A percentile compares a stretch with the other conserved stretches of the same genome.
Conservation (phyloP, 225 moss, liverwort and hornwort genomes). For the Marchantia polymorpha region DNA sequence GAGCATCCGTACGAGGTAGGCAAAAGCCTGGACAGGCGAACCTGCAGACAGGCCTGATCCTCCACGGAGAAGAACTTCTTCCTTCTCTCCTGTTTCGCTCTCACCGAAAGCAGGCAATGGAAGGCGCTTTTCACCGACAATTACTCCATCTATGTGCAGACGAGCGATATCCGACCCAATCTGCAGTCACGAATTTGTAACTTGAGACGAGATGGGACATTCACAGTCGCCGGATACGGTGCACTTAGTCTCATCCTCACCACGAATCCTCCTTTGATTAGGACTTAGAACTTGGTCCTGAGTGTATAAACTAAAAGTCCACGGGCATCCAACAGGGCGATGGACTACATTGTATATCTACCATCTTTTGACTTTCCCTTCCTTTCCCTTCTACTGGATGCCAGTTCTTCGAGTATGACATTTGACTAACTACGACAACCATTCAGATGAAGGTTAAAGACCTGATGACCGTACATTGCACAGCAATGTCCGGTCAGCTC, state of each 20-base stretch:
- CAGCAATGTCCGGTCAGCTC: background rate
- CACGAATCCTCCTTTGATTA: background rate
- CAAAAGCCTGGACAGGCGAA: slow-evolving; percentile 61
- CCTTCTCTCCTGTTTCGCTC: slow-evolving; percentile 39
- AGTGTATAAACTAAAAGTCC: background rate
- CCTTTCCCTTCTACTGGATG: background rate
- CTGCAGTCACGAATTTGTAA: slow-evolving; percentile 32
- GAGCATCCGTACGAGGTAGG: slow-evolving; percentile 83
- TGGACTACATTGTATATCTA: no score
- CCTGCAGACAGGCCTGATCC: slow-evolving; percentile 51
- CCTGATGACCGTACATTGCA: background rate
- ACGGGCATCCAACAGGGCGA: no score
- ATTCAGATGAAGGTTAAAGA: background rate
- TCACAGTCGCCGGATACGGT: background rate
- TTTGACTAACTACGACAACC: background rate
- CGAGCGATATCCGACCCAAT: slow-evolving; percentile 69
- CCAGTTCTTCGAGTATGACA: background rate
- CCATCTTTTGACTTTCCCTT: background rate
- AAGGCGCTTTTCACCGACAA: slow-evolving; percentile 70
- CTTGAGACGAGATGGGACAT: background rate
- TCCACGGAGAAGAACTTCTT: slow-evolving; percentile 56
- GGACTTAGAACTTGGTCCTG: background rate
- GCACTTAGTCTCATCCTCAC: background rate
- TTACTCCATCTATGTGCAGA: slow-evolving; percentile 78
- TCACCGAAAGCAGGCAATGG: slow-evolving; percentile 34